phyloP scores from a whole-genome alignment of 2,329 filamentous ascomycete species.

The Hypoxylon sp. region DNA sequence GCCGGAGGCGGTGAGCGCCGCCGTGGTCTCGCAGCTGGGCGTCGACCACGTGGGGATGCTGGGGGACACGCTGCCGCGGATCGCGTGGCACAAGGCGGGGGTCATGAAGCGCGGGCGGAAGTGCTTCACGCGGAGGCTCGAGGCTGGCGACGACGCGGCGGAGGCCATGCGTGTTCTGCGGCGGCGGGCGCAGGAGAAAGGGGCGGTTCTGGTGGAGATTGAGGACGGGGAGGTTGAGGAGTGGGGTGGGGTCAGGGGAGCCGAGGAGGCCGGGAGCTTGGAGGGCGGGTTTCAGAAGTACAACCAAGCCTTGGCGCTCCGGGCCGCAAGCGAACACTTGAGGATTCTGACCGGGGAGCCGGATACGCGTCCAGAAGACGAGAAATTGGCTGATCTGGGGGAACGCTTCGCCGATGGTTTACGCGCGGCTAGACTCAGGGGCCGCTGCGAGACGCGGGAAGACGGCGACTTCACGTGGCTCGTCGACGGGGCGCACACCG shows the following conservation, averaged over 20 bases:
- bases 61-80: constrained; percentile 81
- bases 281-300: constrained; percentile 67
- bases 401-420: constrained; percentile 73
- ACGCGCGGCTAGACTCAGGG: constrained; percentile 75
- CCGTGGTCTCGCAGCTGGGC: constrained; percentile 82
- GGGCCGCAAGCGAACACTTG: constrained; percentile 70
- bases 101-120: constrained; percentile 79
- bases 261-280: constrained; percentile 54
- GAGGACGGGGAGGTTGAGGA: constrained; percentile 54
- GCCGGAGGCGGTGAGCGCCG: constrained; percentile 71
- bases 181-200: constrained; percentile 70
- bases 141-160: constrained; percentile 56
- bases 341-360: constrained; percentile 43
- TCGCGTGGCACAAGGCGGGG: constrained; percentile 92
- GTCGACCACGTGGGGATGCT: constrained; percentile 88
- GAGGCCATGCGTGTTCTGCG: constrained; percentile 63
- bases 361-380: constrained; percentile 25
- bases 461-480: constrained; percentile 74
- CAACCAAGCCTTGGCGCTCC: constrained; percentile 70
- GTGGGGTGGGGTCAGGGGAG: constrained; percentile 56
- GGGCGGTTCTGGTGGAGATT: constrained; percentile 58
- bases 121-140: constrained; percentile 71
- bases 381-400: constrained; percentile 56
- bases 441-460: constrained; percentile 78
- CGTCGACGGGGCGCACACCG: constrained; percentile 89